A percentile compares a stretch with the other conserved stretches of the same genome.
Conservation (phyloP, 2,329 filamentous ascomycete genomes). For the Myriosclerotinia duriaeana region DNA sequence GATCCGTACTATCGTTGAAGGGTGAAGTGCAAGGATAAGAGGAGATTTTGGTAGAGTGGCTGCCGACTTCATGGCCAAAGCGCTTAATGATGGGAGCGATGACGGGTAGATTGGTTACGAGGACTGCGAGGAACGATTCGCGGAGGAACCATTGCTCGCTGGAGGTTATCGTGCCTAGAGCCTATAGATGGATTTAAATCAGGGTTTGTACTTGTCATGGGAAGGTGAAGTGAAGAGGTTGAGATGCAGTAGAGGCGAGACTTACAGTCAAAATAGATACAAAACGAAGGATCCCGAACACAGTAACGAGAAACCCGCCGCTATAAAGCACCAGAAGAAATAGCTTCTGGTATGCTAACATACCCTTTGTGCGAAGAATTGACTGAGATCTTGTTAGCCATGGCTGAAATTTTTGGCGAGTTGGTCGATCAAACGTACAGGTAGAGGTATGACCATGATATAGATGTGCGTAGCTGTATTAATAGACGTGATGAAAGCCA, state of each 20-base stretch:
- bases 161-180: background rate
- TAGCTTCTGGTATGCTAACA: constrained; percentile 12
- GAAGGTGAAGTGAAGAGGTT: background rate
- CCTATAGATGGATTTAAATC: background rate
- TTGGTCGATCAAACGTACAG: background rate
- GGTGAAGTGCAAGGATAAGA: background rate
- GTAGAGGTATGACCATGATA: constrained; percentile 14
- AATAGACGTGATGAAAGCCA: constrained; percentile 14
- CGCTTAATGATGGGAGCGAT: constrained; percentile 7
- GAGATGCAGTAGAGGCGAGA: background rate
- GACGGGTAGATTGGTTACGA: constrained; percentile 14
- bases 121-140: constrained; percentile 17
- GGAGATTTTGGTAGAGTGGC: constrained; percentile 5
- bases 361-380: background rate
- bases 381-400: background rate
- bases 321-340: constrained; percentile 16
- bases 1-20: background rate
- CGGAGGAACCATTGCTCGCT: constrained; percentile 4
- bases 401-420: background rate
- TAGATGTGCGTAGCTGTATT: constrained; percentile 14
- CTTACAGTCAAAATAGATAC: constrained; percentile 9
- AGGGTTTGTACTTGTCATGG: no score
- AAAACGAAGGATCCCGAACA: constrained; percentile 9
- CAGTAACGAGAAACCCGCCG: constrained; percentile 12
- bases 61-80: background rate